A percentile compares a stretch with the other conserved stretches of the same genome.
Evolutionary conservation across 805 yeast genomes (phyloP).

Genomic region (Pichia gijzeniarum): DNA sequence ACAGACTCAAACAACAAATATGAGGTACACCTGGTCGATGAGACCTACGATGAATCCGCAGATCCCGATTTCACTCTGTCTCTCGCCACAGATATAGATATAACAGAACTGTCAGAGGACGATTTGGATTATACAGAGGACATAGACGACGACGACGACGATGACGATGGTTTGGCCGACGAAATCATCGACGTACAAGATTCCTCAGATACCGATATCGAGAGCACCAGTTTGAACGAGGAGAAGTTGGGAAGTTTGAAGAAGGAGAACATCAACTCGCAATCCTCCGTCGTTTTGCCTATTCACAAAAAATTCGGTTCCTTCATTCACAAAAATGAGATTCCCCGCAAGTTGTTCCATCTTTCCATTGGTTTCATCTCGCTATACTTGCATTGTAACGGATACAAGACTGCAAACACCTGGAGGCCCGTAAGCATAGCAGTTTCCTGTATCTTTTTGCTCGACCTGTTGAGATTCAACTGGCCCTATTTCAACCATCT

Average conservation of each 20-base stretch:
- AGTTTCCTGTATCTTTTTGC: constrained; percentile 47
- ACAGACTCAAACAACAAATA: neutral
- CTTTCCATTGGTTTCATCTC: constrained; percentile 84
- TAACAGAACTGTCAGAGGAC: neutral
- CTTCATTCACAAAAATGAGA: constrained; percentile 58
- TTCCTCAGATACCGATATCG: constrained; percentile 2
- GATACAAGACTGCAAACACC: constrained; percentile 50
- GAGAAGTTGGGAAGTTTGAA: neutral
- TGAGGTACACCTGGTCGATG: constrained; percentile 11
- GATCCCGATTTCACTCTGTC: constrained; percentile 25
- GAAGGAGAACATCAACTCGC: neutral
- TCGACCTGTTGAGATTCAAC: constrained; percentile 65
- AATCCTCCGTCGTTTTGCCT: constrained; percentile 5
- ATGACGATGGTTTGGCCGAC: constrained; percentile 1
- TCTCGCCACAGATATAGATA: constrained; percentile 2
- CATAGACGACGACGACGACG: neutral
- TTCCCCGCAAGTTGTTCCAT: constrained; percentile 84
- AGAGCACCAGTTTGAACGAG: neutral
- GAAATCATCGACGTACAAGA: neutral
- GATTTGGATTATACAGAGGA: no score
- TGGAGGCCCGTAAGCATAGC: constrained; percentile 51
- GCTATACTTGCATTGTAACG: constrained; percentile 60
- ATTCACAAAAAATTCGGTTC: constrained; percentile 27
- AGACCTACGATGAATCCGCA: constrained; percentile 22
- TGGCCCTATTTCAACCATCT: constrained; percentile 54